These are phyloP conservation scores for Aspergillus baeticus DNA, from an alignment of 495 filamentous ascomycete species.

Conservation along the genomic window DNA sequence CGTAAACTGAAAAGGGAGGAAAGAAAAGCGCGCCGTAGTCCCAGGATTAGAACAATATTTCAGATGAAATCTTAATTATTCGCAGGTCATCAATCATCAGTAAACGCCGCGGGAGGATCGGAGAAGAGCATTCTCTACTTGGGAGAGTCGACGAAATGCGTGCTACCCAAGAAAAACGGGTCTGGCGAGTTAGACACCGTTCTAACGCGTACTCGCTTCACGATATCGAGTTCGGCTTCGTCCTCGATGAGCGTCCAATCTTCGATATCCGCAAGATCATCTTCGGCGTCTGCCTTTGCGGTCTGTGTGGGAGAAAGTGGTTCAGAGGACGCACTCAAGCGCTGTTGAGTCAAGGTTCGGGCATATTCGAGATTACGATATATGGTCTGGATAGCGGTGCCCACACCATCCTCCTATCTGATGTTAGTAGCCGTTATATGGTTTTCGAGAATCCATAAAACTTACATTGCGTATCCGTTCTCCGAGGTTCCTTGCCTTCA, in stretches of 20 bases:
- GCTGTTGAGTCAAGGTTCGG: constrained; percentile 75
- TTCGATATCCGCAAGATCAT: constrained; percentile 51
- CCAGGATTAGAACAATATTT: not conserved
- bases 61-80: not conserved
- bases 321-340: constrained; percentile 40
- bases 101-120: not conserved
- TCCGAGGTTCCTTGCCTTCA: constrained; percentile 77
- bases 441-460: constrained; percentile 8
- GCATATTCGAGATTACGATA: constrained; percentile 97
- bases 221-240: constrained; percentile 58
- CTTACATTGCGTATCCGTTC: constrained; percentile 83
- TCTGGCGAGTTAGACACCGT: constrained; percentile 20
- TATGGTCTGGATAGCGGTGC: constrained; percentile 84
- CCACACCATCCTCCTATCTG: constrained; percentile 80
- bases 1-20: not conserved
- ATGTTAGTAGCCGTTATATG: not conserved
- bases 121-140: not conserved
- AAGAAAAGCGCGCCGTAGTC: not conserved
- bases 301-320: constrained; percentile 41
- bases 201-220: constrained; percentile 38
- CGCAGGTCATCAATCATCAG: constrained; percentile 1
- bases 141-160: not conserved
- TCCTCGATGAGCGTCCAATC: constrained; percentile 76
- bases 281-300: constrained; percentile 36
- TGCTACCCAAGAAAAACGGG: not conserved